These are phyloP conservation scores for Globisporangium perplexum DNA, from an alignment of 352 stramenopile species.

Conservation along the genomic window DNA sequence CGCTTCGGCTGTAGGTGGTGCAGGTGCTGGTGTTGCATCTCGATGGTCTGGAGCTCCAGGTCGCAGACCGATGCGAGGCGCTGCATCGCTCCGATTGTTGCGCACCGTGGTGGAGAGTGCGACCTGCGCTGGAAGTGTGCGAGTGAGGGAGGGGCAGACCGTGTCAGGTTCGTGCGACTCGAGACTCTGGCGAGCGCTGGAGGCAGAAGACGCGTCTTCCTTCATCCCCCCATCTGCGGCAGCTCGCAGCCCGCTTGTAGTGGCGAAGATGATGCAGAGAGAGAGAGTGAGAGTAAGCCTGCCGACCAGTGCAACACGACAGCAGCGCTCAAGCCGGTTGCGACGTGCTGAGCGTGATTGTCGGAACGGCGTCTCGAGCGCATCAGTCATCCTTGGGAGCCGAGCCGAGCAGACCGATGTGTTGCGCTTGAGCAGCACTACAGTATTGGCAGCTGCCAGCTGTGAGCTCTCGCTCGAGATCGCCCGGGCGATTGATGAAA, in stretches of 20 bases:
- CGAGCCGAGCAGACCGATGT: background rate
- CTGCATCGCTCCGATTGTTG: conserved; percentile 1
- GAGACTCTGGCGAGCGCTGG: too few relatives aligned
- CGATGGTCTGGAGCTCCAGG: conserved; percentile 10
- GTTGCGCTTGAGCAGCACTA: background rate
- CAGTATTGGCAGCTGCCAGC: background rate
- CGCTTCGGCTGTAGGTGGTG: conserved; percentile 4
- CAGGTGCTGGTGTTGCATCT: background rate
- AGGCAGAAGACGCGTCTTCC: background rate
- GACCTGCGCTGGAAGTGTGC: background rate
- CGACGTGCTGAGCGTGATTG: background rate
- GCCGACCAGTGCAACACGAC: background rate
- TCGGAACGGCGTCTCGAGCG: background rate
- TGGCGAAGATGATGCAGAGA: background rate
- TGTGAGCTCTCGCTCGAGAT: background rate
- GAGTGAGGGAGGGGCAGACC: background rate
- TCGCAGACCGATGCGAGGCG: conserved; percentile 11
- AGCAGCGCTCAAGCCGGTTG: background rate
- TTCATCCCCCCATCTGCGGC: background rate
- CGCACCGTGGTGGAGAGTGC: background rate
- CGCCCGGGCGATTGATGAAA: background rate
- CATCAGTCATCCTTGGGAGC: background rate
- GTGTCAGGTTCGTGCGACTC: too few relatives aligned
- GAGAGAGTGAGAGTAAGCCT: background rate
- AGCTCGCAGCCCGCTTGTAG: background rate